These are phyloP conservation scores for Luffa aegyptiaca DNA, from an alignment of 306 rosid species.

Conservation along the genomic window DNA sequence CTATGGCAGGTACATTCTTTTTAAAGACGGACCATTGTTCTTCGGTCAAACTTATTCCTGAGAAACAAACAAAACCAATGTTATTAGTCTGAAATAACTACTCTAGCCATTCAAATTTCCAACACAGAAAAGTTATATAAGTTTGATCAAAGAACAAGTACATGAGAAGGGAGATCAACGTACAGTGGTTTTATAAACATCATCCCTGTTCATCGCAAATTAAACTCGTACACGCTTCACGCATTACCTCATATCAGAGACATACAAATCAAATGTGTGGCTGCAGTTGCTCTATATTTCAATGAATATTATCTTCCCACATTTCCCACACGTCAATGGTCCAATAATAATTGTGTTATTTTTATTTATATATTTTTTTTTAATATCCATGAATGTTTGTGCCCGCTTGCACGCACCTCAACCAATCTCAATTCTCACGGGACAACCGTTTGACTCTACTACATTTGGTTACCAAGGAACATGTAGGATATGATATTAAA, in stretches of 20 bases:
- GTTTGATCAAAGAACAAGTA: not conserved
- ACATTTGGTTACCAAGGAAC: too few species aligned
- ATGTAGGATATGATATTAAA: too few species aligned
- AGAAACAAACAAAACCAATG: conserved; percentile 11
- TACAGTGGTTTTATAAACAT: not conserved
- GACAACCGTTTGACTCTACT: too few species aligned
- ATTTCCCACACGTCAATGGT: not conserved
- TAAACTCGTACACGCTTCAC: not conserved
- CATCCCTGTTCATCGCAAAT: not conserved
- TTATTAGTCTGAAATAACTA: not conserved
- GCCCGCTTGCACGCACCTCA: too few species aligned
- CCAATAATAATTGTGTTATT: not conserved
- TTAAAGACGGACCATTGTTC: conserved; percentile 78
- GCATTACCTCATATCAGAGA: not conserved
- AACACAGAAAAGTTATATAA: not conserved
- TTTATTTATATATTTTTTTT: not conserved
- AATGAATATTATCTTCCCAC: not conserved
- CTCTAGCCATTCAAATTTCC: not conserved
- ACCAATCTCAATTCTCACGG: too few species aligned
- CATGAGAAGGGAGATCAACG: not conserved
- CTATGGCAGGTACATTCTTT: conserved; percentile 67
- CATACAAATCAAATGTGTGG: not conserved
- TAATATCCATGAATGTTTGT: too few species aligned
- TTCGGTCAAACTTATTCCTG: conserved; percentile 91
- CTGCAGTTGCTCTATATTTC: not conserved